Conservation (phyloP, 2,329 filamentous ascomycete species). For the Clarireedia paspali region DNA sequence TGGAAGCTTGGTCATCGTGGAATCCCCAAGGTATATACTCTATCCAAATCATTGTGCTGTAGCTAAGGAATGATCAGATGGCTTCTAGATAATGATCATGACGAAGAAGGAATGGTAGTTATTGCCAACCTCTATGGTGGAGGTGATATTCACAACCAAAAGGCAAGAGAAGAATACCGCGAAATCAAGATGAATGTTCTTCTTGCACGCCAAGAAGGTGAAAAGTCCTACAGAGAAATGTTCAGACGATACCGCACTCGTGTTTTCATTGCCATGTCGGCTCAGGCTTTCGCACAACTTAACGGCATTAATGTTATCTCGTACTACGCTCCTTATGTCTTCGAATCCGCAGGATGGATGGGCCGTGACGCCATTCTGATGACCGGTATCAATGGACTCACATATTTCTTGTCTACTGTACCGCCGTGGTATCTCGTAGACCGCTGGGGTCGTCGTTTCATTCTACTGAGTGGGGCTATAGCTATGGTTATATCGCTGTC, state of each 20-base stretch:
- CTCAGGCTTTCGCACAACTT: slow-evolving; percentile 88
- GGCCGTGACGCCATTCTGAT: slow-evolving; percentile 89
- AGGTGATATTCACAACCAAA: slow-evolving; percentile 87
- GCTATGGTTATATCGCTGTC: slow-evolving; percentile 86
- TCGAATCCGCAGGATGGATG: slow-evolving; percentile 93
- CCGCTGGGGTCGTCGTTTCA: slow-evolving; percentile 79
- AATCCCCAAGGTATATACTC: slow-evolving; percentile 70
- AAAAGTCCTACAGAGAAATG: slow-evolving; percentile 88
- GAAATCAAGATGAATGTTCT: slow-evolving; percentile 99
- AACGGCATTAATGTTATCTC: slow-evolving; percentile 99
- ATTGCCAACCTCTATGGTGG: slow-evolving; percentile 96
- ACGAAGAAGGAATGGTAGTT: slow-evolving; percentile 96
- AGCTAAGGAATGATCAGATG: slow-evolving; percentile 52
- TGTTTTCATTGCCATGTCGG: slow-evolving; percentile 98
- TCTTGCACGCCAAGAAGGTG: slow-evolving; percentile 87
- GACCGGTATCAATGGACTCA: slow-evolving; percentile 92
- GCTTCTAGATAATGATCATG: slow-evolving; percentile 94
- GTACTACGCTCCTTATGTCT: slow-evolving; percentile 94
- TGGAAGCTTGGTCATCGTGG: slow-evolving; percentile 88
- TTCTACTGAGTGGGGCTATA: slow-evolving; percentile 81
- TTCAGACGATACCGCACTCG: slow-evolving; percentile 86
- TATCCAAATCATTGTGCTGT: not conserved
- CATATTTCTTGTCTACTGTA: slow-evolving; percentile 85
- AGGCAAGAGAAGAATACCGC: slow-evolving; percentile 90
- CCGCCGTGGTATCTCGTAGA: slow-evolving; percentile 98